These are phyloP conservation scores for Betula pendula DNA, from an alignment of 306 rosid species.

Conservation along the genomic window DNA sequence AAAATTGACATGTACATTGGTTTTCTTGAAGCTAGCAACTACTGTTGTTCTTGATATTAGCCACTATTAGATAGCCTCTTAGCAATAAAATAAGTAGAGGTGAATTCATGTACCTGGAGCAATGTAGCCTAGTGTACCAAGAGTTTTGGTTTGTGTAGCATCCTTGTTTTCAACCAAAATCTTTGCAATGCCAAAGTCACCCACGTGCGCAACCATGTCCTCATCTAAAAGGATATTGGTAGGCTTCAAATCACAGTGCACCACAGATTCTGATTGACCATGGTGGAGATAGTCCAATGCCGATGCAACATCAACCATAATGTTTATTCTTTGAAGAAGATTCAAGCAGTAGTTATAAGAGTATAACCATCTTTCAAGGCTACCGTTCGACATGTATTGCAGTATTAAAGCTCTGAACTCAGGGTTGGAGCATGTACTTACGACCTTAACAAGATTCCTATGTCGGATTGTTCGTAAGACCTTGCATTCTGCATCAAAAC, in stretches of 20 bases:
- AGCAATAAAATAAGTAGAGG: neutral
- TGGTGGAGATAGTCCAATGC: neutral
- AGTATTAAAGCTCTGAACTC: neutral
- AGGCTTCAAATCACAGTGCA: neutral
- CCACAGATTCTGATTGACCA: neutral
- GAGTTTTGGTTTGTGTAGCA: neutral
- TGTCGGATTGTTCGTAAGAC: neutral
- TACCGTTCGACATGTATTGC: neutral
- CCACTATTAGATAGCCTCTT: neutral
- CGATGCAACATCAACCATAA: neutral
- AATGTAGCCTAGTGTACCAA: neutral
- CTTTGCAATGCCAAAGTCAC: constrained; percentile 3
- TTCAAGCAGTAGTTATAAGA: neutral
- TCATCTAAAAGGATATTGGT: neutral
- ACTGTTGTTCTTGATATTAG: too few species aligned
- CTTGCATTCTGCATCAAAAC: neutral
- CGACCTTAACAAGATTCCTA: neutral
- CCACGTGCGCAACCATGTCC: neutral
- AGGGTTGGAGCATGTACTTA: neutral
- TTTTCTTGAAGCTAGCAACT: too few species aligned
- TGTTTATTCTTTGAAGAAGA: neutral
- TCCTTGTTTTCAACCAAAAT: neutral
- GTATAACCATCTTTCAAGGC: neutral
- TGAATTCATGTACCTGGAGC: neutral
- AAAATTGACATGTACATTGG: neutral